Conservation (phyloP, 768 basidiomycete species). For the Megacollybia marginata region DNA sequence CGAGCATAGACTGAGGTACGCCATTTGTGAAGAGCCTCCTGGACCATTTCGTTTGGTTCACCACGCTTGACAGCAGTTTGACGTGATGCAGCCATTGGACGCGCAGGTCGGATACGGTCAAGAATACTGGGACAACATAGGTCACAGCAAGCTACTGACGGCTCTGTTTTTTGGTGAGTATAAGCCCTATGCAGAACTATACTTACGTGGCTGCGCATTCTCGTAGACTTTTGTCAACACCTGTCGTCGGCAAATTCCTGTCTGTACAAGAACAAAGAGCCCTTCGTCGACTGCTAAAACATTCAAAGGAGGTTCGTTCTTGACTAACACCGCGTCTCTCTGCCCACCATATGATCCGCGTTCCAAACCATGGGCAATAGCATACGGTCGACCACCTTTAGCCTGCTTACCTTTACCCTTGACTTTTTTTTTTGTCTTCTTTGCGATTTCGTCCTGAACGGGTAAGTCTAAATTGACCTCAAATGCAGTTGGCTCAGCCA, state of each 20-base stretch:
- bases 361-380: background rate
- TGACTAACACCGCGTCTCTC: background rate
- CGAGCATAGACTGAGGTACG: background rate
- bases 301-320: background rate
- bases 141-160: background rate
- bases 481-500: background rate
- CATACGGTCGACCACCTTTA: background rate
- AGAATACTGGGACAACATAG: background rate
- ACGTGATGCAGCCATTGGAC: background rate
- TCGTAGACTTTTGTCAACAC: background rate
- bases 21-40: background rate
- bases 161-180: background rate
- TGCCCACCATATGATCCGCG: background rate
- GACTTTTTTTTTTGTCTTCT: background rate
- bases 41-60: background rate
- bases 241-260: background rate
- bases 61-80: background rate
- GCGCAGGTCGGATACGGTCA: background rate
- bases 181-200: background rate
- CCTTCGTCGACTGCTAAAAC: background rate
- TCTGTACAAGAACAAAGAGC: background rate
- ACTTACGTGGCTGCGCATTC: background rate
- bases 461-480: background rate
- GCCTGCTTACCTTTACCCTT: background rate
- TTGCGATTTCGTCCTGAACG: background rate